Percentiles rank a stretch among this genome's conserved stretches.
Evolutionary conservation across 2,329 filamentous ascomycete genomes (phyloP).

Genomic region (Podosphaera xanthii): DNA sequence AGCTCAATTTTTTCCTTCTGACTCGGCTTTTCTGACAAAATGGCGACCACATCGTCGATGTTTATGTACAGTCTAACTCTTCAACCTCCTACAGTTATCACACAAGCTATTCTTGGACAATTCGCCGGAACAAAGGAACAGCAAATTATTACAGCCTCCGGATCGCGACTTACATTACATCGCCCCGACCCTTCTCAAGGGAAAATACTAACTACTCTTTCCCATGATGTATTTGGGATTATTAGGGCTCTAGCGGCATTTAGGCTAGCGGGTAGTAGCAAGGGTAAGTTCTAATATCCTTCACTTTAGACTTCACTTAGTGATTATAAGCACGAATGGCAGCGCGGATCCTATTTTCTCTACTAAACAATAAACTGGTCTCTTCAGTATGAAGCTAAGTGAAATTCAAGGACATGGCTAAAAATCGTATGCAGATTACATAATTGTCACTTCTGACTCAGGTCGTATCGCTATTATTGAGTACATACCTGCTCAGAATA

Average conservation of each 20-base stretch:
- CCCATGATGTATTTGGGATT: conserved; percentile 91
- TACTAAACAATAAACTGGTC: background rate
- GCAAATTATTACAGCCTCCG: conserved; percentile 84
- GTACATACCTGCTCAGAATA: conserved; percentile 68
- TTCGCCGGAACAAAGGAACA: conserved; percentile 94
- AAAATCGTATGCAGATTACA: conserved; percentile 45
- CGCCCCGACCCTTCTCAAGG: conserved; percentile 68
- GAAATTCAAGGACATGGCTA: conserved; percentile 8
- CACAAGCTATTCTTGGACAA: conserved; percentile 79
- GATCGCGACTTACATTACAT: conserved; percentile 70
- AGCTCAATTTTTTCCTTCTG: background rate
- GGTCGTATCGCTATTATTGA: conserved; percentile 86
- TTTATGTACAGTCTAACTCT: conserved; percentile 96
- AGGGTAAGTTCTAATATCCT: conserved; percentile 48
- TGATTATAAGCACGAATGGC: conserved; percentile 42
- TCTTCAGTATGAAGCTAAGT: conserved; percentile 1
- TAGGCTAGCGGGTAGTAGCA: conserved; percentile 75
- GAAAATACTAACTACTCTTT: conserved; percentile 65
- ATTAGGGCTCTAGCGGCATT: conserved; percentile 77
- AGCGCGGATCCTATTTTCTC: conserved; percentile 18
- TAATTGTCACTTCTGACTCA: conserved; percentile 88
- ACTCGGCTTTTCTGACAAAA: conserved; percentile 18
- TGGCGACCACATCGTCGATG: conserved; percentile 97
- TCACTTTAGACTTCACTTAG: conserved; percentile 37
- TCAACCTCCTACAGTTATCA: conserved; percentile 72